Conservation (phyloP, 2,329 filamentous ascomycete species). For the Aspergillus thermomutatus region DNA sequence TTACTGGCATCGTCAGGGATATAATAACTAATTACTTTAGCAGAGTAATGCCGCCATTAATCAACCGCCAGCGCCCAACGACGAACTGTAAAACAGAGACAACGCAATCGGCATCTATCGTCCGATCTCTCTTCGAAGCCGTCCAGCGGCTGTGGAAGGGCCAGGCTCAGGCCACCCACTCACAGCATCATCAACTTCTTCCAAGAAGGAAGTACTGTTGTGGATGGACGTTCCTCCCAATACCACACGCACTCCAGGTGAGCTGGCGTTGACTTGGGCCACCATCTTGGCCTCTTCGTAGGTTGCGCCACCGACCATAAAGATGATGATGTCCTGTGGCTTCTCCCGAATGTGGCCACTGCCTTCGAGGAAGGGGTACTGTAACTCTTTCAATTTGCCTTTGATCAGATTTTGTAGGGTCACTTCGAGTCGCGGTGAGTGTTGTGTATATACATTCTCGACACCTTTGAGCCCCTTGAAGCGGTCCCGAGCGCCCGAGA, state of each 20-base stretch:
- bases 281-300: slow-evolving; percentile 98
- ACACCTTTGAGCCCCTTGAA: slow-evolving; percentile 96
- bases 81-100: not conserved
- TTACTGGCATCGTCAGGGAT: not conserved
- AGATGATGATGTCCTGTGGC: slow-evolving; percentile 92
- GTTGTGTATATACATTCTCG: slow-evolving; percentile 98
- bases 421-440: slow-evolving; percentile 80
- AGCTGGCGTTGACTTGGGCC: slow-evolving; percentile 87
- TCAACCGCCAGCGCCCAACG: slow-evolving; percentile 9
- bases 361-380: slow-evolving; percentile 92
- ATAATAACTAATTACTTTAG: not conserved
- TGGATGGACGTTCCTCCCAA: slow-evolving; percentile 84
- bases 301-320: slow-evolving; percentile 88
- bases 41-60: not conserved
- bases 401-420: slow-evolving; percentile 93
- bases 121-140: slow-evolving; percentile 61
- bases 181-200: slow-evolving; percentile 88
- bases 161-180: slow-evolving; percentile 75
- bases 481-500: slow-evolving; percentile 79
- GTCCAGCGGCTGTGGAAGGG: slow-evolving; percentile 58
- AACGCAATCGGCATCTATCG: slow-evolving; percentile 31
- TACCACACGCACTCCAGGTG: slow-evolving; percentile 83
- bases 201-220: slow-evolving; percentile 82
- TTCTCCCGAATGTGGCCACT: slow-evolving; percentile 86
- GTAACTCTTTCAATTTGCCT: slow-evolving; percentile 76